Base-by-base conservation (phyloP, 192 early-diverging fungal species). In the Linderina pennispora region DNA sequence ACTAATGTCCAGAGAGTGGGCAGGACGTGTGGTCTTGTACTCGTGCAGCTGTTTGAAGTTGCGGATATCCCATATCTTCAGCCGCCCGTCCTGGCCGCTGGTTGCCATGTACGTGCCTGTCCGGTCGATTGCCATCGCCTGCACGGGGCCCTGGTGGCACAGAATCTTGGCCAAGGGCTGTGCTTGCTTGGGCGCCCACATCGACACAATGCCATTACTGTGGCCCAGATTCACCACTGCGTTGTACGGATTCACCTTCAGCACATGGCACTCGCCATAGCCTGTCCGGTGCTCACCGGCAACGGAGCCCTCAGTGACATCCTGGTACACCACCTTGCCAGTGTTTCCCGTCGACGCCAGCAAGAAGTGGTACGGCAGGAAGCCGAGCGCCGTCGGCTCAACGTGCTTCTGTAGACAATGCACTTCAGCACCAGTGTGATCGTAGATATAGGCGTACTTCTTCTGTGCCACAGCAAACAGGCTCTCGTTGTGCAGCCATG, bases 391-490 rank as follows among this genome's bases (percentile, higher is more conserved):
- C 51, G 83, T 87, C 21, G 88, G 81, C 58, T 93, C 87, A 16
- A 81, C 77, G 61, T 91, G 90, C 32, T 86, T 79, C 50, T 78
- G 66, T 66, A 98, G 51, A 44, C 86, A 84, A 65, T 98, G 94
- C 17, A 98, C 67, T 57, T 98, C 94, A 17, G 87, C 69, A 14
- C 94, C 94, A 6, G 80, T 80, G 46, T 82, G 75, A 68, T 98
- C 92, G 63, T 98, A 98, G 36, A 98, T 91, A 50, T 89, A 98
- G 0, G 85, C 91, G 50, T 90, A 85, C 66, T 89, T 85, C 60
- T 96, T 94, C 78, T 98, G 94, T 16, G 94, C 94, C 21, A 85
- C 91, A 9, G 94, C 94, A 63, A 94, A 89, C 74, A 95, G 56
- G 16, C 77, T 89, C 70, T 95, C 84, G 68, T 98, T 92, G 53